Evolutionary conservation across 2,329 filamentous ascomycete genomes (phyloP).

Genomic region (Fusarium tanahbumbuense): DNA sequence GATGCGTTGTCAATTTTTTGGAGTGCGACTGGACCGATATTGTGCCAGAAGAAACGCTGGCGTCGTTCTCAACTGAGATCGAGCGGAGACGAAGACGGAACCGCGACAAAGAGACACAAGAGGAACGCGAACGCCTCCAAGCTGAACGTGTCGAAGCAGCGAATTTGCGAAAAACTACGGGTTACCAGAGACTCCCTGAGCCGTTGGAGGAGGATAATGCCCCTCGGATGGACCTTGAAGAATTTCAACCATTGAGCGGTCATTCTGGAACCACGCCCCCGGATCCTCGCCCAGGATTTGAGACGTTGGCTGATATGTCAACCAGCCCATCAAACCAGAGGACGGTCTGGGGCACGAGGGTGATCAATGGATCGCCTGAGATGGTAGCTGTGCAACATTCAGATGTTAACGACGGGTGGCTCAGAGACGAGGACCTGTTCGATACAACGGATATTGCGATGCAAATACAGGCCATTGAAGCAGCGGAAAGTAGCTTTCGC

Average conservation of each 20-base stretch:
- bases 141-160: conserved; percentile 84
- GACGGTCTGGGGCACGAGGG: conserved; percentile 93
- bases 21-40: conserved; percentile 97
- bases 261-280: conserved; percentile 65
- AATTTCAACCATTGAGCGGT: conserved; percentile 72
- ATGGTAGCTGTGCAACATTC: conserved; percentile 52
- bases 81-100: conserved; percentile 81
- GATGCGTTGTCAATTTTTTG: conserved; percentile 90
- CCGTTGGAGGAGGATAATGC: conserved; percentile 53
- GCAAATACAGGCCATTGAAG: conserved; percentile 67
- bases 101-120: conserved; percentile 83
- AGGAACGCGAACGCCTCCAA: conserved; percentile 85
- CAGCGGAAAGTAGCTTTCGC: conserved; percentile 49
- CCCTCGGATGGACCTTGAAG: conserved; percentile 63
- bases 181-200: conserved; percentile 55
- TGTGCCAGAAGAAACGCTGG: conserved; percentile 79
- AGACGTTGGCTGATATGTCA: conserved; percentile 78
- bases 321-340: conserved; percentile 80
- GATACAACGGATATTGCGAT: conserved; percentile 68
- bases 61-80: conserved; percentile 80
- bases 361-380: conserved; percentile 70
- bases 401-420: conserved; percentile 80
- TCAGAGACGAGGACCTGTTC: conserved; percentile 82
- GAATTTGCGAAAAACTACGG: conserved; percentile 66
- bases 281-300: conserved; percentile 70